These are phyloP conservation scores for Graphilbum sp. DNA, from an alignment of 2,329 filamentous ascomycete genomes.

Conservation along the genomic window DNA sequence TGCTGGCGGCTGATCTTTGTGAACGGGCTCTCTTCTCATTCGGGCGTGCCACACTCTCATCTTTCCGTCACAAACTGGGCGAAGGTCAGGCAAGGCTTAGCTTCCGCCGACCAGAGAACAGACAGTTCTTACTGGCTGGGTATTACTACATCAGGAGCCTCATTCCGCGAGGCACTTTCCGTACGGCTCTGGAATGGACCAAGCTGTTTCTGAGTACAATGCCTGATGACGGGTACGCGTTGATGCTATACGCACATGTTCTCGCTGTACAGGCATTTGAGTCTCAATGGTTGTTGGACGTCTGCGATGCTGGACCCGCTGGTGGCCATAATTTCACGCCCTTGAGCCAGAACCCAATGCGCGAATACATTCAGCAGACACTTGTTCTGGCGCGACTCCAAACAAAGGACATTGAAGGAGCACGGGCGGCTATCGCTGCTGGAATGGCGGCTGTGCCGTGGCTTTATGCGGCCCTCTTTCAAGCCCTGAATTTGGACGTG, in stretches of 20 bases:
- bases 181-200: constrained; percentile 86
- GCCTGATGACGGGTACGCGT: constrained; percentile 65
- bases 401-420: constrained; percentile 46
- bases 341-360: constrained; percentile 13
- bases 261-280: constrained; percentile 71
- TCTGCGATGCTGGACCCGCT: constrained; percentile 33
- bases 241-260: constrained; percentile 67
- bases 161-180: constrained; percentile 79
- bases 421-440: constrained; percentile 44
- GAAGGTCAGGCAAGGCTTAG: constrained; percentile 67
- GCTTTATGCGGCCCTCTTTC: constrained; percentile 67
- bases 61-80: constrained; percentile 60
- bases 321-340: constrained; percentile 11
- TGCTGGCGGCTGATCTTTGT: constrained; percentile 70
- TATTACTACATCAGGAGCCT: constrained; percentile 81
- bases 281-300: constrained; percentile 56
- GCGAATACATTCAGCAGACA: constrained; percentile 58
- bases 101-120: constrained; percentile 70
- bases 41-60: constrained; percentile 71
- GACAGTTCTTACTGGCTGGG: constrained; percentile 80
- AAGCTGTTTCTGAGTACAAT: constrained; percentile 68
- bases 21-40: constrained; percentile 88
- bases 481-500: constrained; percentile 60
- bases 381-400: constrained; percentile 62
- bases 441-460: constrained; percentile 67